Base-by-base conservation (phyloP, 1,139 yeast genomes). In the Pichia sorboxylosa region DNA sequence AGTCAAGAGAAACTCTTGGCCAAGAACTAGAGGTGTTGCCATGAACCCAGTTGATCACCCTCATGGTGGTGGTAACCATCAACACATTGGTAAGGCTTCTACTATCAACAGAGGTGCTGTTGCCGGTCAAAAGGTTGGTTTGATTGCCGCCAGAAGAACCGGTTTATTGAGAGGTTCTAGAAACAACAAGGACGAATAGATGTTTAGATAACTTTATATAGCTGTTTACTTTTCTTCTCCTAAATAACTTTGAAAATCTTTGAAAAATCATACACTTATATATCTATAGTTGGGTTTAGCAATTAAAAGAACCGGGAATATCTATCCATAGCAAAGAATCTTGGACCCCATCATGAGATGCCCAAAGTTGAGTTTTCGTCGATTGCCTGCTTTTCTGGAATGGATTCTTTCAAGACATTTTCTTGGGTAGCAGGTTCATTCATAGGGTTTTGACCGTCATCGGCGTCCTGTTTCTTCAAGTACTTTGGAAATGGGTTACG, bases 1-100 rank as follows among this genome's bases (percentile, higher is more conserved):
- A 73, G 94, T 84, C 60, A 85, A 87, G 92, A 79, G 96, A 74
- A 83, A 87, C 94, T 83, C 94, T 53, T 85, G 96, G 96, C 96
- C 96, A 71, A 84, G 82, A 82, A 87, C 96, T 64, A 84, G 96
- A 75, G 97, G 96, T 85, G 96, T 85, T 66, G 95, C 95, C 66
- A 85, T 85, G 95, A 78, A 85, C 75, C 97, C 97, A 69, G 97
- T 87, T 64, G 97, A 87, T 68, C 97, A 87, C 76, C 97, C 97
- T 66, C 97, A 87, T 69, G 98, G 98, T 82, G 98, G 98, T 87
- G 98, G 98, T 90, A 90, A 90, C 96, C 98, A 90, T 73, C 98
- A 90, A 78, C 98, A 90, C 69, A 90, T 90, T 78, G 97, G 98
- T 87, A 90, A 90, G 81, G 98, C 98, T 64, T 90, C 98, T 60